phyloP scores from a whole-genome alignment of 441 rosid species.

The Theobroma grandiflorum region DNA sequence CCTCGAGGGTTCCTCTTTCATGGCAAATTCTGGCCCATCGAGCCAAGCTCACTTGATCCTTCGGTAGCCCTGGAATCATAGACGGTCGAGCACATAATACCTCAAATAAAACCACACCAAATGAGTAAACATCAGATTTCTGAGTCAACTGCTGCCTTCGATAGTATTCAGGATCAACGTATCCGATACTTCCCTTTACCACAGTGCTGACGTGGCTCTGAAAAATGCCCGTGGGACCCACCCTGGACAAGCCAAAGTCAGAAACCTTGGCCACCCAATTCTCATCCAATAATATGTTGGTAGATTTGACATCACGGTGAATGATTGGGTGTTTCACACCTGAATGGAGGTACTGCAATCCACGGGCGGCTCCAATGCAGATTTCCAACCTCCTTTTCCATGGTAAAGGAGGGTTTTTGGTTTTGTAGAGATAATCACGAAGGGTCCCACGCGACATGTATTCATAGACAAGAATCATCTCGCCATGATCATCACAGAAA shows the following conservation, averaged over 20 bases:
- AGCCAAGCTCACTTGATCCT: slow-evolving; percentile 38
- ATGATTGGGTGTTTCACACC: slow-evolving; percentile 57
- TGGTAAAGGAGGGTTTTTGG: slow-evolving; percentile 49
- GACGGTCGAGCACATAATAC: slow-evolving; percentile 45
- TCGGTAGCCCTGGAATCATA: slow-evolving; percentile 24
- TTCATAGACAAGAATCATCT: slow-evolving; percentile 68
- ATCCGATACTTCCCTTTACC: slow-evolving; percentile 71
- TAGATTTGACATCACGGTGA: slow-evolving; percentile 69
- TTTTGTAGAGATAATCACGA: slow-evolving; percentile 56
- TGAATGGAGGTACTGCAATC: slow-evolving; percentile 61
- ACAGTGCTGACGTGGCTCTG: slow-evolving; percentile 45
- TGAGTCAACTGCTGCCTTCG: slow-evolving; percentile 59
- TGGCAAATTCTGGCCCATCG: slow-evolving; percentile 38
- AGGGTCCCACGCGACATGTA: slow-evolving; percentile 64
- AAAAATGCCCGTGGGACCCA: slow-evolving; percentile 49
- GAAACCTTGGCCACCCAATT: slow-evolving; percentile 68
- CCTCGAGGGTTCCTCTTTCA: slow-evolving; percentile 32
- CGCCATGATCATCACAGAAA: slow-evolving; percentile 55
- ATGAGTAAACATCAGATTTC: slow-evolving; percentile 56
- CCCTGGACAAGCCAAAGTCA: slow-evolving; percentile 68
- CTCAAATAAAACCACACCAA: slow-evolving; percentile 53
- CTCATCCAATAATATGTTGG: slow-evolving; percentile 65
- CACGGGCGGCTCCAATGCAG: slow-evolving; percentile 66
- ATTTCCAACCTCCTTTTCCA: slow-evolving; percentile 70
- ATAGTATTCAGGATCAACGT: slow-evolving; percentile 70